A percentile compares a stretch with the other conserved stretches of the same genome.
phyloP scores from a whole-genome alignment of 1,139 yeast species.

The Geotrichum reessii region DNA sequence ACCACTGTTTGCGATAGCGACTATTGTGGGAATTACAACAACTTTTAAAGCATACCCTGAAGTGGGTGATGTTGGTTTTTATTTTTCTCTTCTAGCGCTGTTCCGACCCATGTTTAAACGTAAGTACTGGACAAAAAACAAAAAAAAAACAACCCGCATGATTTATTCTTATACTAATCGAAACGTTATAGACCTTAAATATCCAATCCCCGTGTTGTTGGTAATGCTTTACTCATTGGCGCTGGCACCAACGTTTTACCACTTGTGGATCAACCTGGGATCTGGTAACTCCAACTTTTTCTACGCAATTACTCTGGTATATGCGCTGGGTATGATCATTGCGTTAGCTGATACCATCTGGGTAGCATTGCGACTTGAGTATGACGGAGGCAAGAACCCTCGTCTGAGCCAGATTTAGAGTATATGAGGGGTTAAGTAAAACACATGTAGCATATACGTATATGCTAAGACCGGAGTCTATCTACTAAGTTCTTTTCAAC shows the following conservation, averaged over 20 bases:
- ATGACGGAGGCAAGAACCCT: conserved; percentile 43
- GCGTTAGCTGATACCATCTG: conserved; percentile 73
- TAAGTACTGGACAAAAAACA: background rate
- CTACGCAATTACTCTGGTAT: conserved; percentile 84
- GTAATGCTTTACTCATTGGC: conserved; percentile 47
- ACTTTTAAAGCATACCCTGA: conserved; percentile 84
- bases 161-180: conserved; percentile 20
- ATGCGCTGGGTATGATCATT: conserved; percentile 66
- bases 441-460: background rate
- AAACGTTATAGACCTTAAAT: conserved; percentile 40
- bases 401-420: conserved; percentile 15
- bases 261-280: conserved; percentile 90
- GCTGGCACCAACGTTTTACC: conserved; percentile 83
- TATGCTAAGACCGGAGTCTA: background rate
- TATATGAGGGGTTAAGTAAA: background rate
- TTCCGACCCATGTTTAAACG: conserved; percentile 41
- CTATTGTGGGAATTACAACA: conserved; percentile 60
- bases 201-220: conserved; percentile 42
- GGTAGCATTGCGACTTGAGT: conserved; percentile 71
- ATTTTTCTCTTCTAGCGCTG: conserved; percentile 54
- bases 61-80: conserved; percentile 74
- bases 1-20: conserved; percentile 61
- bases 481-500: background rate
- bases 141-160: conserved; percentile 7
- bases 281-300: conserved; percentile 95